Base-by-base conservation (phyloP, 371 early-diverging fungal genomes). In the Rhizomucor miehei region DNA sequence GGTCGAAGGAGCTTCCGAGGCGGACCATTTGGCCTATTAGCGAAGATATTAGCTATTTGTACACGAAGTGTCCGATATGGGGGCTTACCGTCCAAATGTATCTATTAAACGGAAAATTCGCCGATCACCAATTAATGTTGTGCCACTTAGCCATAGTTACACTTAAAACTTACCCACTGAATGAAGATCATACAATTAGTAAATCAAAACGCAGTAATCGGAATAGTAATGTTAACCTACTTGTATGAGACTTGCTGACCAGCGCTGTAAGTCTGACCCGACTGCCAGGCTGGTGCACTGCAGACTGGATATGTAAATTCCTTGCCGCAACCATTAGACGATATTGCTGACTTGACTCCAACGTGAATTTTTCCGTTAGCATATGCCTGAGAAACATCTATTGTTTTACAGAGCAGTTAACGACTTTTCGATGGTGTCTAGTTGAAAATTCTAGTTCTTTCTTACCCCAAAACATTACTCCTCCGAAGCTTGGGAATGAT, bases 401-500 rank as follows among this genome's bases (percentile, higher is more conserved):
- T 13, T 38, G 6, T 24, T 2, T 43, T 13, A 8, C 14, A 41
- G 3, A 14, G 41, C 41, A 16, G 16, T 11, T 3, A 14, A 16
- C 11, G 41, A n/a, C 41, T 41, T 41, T 3, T 16, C 3, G 11
- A 16, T 16, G 12, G 20, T n/a, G 48, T 24, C 3, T 16, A 29
- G 29, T 19, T 68, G 59, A 11, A 34, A 29, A 23, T 35, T 21
- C n/a, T 37, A n/a, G n/a, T n/a, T n/a, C 13, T 34, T 1, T 13
- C 34, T 59, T 67, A 74, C 74, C 77, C 86, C 86, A 85, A 19
- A 80, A 75, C 86, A 85, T 85, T 11, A 84, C 69, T 43, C 86
- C 86, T 20, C 86, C 86, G 52, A 85, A 80, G 37, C 79, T 80
- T 43, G 71, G 69, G 57, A 71, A 71, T 20, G 36, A 47, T 14